These are phyloP conservation scores for Solidago caesia DNA, from an alignment of 129 eudicot species.

Conservation along the genomic window DNA sequence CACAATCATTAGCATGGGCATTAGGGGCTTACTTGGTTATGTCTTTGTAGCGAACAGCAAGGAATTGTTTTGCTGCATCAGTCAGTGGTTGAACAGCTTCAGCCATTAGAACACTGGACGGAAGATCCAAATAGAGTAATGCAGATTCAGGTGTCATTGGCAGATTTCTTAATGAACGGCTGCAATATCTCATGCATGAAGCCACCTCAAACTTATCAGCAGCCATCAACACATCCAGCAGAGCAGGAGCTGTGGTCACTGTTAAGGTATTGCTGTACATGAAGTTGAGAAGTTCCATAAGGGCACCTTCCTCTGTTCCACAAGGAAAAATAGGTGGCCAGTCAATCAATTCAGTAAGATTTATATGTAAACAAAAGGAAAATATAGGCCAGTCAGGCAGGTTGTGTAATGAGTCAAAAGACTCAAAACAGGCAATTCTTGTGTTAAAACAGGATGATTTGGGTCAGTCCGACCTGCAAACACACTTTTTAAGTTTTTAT, in stretches of 20 bases:
- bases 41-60: constrained; percentile 70
- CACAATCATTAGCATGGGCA: background rate
- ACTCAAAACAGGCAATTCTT: background rate
- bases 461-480: background rate
- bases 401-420: background rate
- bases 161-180: constrained; percentile 56
- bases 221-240: constrained; percentile 78
- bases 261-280: constrained; percentile 75
- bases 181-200: constrained; percentile 78
- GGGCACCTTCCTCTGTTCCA: constrained; percentile 77
- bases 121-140: constrained; percentile 67
- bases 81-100: constrained; percentile 80
- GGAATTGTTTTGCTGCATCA: constrained; percentile 72
- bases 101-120: constrained; percentile 70
- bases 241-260: constrained; percentile 53
- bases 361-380: background rate
- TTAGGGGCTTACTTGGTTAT: constrained; percentile 54
- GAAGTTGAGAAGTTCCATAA: constrained; percentile 80
- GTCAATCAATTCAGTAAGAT: background rate
- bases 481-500: background rate
- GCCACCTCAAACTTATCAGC: constrained; percentile 79
- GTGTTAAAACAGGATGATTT: background rate
- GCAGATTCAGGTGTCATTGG: constrained; percentile 85
- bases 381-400: background rate
- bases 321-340: background rate